A percentile compares a stretch with the other conserved stretches of the same genome.
Conservation (phyloP, 257 asterid species). For the Solanum sejunctum region DNA sequence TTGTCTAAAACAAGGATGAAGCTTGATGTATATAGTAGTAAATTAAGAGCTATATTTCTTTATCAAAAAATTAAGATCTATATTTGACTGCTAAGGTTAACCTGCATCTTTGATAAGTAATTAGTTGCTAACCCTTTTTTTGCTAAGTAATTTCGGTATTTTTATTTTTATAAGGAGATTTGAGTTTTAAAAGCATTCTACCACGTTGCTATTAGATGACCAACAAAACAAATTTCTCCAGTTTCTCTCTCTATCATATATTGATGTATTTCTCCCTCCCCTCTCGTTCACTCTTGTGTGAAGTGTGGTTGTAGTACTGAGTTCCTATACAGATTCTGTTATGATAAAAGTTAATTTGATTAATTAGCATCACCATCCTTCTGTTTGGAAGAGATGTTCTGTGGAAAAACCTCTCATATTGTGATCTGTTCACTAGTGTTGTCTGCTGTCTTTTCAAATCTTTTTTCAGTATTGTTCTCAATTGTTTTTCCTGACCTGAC, state of each 20-base stretch:
- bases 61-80: background rate
- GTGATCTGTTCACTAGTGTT: background rate
- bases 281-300: background rate
- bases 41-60: background rate
- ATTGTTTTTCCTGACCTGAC: conserved; percentile 7
- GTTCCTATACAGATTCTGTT: background rate
- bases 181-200: background rate
- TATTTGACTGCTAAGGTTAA: background rate
- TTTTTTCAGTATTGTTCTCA: background rate
- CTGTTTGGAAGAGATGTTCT: background rate
- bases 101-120: background rate
- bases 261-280: background rate
- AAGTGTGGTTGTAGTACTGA: background rate
- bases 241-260: background rate
- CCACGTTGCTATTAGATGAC: background rate
- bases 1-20: background rate
- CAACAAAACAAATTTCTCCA: background rate
- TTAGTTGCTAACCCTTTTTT: background rate
- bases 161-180: background rate
- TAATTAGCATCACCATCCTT: background rate
- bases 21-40: background rate
- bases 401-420: background rate
- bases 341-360: background rate
- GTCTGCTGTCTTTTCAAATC: background rate
- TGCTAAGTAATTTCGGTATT: background rate